Base-by-base conservation (phyloP, 805 yeast genomes). In the Pichia membranifaciens region DNA sequence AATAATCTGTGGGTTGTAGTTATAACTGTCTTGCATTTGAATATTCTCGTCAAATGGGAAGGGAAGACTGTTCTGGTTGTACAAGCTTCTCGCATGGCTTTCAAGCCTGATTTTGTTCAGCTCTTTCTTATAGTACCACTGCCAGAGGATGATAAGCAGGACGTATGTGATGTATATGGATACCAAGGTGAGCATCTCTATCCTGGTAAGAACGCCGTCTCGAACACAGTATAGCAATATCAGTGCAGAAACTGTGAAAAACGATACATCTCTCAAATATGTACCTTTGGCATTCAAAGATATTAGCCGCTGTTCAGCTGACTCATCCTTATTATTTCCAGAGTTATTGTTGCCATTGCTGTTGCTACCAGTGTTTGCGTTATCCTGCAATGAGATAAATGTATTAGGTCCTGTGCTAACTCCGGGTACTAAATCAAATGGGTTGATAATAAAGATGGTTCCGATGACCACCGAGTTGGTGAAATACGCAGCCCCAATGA, bases 401-500 rank as follows among this genome's bases (percentile, higher is more conserved):
- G 16, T 17, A 9, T 13, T 12, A 16, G 17, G 2, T 28, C 31
- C 16, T 37, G 13, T 41, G n/a, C 20, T 13, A 8, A 28, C 43
- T 17, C 15, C 23, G 13, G 59, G 55, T 7, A 60, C 44, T 21
- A 87, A 79, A 39, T 74, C 68, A 51, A 82, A 81, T 0, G 96
- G 90, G 33, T 75, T 72, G 1, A 81, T 62, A 0, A 89, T 61
- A 0, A 87, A 83, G 77, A 91, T 84, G 0, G 79, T 62, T 0
- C 98, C 98, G 21, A 87, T 72, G 0, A 91, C 86, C 12, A 87
- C 83, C 1, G 91, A 79, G 3, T 85, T 73, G 16, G 90, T 79
- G 58, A 93, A 89, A 39, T 85, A 78, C 0, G 95, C 86, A 2
- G 96, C 93, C 0, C 99, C 98, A 29, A 89, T 66, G n/a, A 91